Conservation (phyloP, 805 yeast species). For the Suhomyces xylopsoci region DNA sequence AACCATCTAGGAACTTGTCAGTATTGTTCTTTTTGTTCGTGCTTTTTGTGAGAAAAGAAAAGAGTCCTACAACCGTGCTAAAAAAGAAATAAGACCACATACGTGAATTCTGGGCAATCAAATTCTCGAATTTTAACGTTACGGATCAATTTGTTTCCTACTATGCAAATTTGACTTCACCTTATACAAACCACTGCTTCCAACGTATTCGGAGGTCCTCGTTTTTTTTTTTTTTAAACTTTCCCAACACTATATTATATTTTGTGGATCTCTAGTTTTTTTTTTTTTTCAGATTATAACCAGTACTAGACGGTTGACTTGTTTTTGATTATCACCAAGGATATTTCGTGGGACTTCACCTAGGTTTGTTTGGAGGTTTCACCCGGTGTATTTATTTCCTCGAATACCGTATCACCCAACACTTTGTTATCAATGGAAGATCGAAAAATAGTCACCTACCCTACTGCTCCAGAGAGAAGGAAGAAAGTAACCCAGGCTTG, state of each 20-base stretch:
- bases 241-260: not conserved
- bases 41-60: not conserved
- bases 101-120: not conserved
- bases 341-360: not conserved
- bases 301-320: not conserved
- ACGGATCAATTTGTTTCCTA: not conserved
- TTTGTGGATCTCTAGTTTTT: not conserved
- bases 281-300: not conserved
- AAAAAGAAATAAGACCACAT: not conserved
- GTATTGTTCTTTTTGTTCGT: not conserved
- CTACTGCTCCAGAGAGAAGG: conserved; percentile 14
- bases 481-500: conserved; percentile 48
- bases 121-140: not conserved
- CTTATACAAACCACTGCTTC: not conserved
- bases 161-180: not conserved
- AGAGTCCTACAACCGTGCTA: not conserved
- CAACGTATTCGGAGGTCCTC: not conserved
- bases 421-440: conserved; percentile 1
- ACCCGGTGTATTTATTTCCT: not conserved
- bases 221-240: not conserved
- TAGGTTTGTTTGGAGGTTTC: not conserved
- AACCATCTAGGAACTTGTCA: not conserved
- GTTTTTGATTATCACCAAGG: not conserved
- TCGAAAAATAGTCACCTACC: not conserved
- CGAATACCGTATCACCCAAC: not conserved